These are phyloP conservation scores for Pseudofabraea citricarpa DNA, from an alignment of 2,329 filamentous ascomycete genomes.

Conservation along the genomic window DNA sequence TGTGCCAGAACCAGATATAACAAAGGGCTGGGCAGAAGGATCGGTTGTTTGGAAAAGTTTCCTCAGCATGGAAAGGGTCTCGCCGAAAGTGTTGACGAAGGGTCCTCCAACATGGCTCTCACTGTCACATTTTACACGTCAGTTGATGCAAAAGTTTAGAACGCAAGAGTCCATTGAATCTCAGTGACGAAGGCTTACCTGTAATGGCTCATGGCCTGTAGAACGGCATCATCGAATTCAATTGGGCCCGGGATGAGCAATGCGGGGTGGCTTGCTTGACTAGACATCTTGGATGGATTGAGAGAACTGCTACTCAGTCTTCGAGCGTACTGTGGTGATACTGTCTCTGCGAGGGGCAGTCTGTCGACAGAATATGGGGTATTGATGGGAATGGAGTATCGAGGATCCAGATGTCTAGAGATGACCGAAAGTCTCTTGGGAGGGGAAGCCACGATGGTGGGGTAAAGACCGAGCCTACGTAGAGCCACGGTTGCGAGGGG, in stretches of 20 bases:
- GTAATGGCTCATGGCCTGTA: slow-evolving; percentile 92
- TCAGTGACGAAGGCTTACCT: too few species aligned
- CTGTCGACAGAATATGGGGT: slow-evolving; percentile 23
- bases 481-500: slow-evolving; percentile 13
- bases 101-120: slow-evolving; percentile 89
- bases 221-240: slow-evolving; percentile 96
- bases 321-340: slow-evolving; percentile 6
- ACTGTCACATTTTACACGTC: too few species aligned
- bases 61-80: slow-evolving; percentile 81
- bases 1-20: slow-evolving; percentile 91
- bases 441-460: slow-evolving; percentile 19
- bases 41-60: slow-evolving; percentile 91
- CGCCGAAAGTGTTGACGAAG: slow-evolving; percentile 88
- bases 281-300: slow-evolving; percentile 44
- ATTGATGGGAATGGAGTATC: slow-evolving; percentile 25
- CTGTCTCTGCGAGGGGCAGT: slow-evolving; percentile 19
- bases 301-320: slow-evolving; percentile 10
- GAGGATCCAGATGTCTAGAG: slow-evolving; percentile 31
- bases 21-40: slow-evolving; percentile 79
- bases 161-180: too few species aligned
- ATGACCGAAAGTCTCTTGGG: slow-evolving; percentile 31
- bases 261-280: slow-evolving; percentile 59
- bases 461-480: slow-evolving; percentile 13
- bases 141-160: too few species aligned
- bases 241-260: slow-evolving; percentile 96